Conservation (phyloP, 2,329 filamentous ascomycete species). For the Fusarium sp. region DNA sequence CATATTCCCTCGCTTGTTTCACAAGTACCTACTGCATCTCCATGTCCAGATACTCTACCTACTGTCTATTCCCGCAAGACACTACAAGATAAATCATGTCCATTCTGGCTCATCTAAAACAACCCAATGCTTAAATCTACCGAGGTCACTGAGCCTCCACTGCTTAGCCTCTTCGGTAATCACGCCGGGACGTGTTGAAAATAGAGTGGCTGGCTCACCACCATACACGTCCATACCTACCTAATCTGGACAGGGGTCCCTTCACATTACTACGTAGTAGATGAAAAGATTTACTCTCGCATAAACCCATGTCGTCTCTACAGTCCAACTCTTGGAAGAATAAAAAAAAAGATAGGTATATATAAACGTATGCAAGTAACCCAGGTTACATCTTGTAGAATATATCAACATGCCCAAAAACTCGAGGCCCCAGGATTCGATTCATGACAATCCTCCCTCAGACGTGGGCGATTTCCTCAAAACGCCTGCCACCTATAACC, state of each 20-base stretch:
- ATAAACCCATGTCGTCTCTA: background rate
- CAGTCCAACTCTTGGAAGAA: no score
- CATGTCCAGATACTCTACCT: no score
- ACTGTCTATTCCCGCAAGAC: no score
- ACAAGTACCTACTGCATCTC: no score
- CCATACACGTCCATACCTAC: background rate
- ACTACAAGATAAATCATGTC: background rate
- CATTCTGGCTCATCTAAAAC: constrained; percentile 14
- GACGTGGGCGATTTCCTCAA: constrained; percentile 33
- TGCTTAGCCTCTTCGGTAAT: constrained; percentile 36
- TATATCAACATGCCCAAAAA: constrained; percentile 22
- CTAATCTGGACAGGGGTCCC: constrained; percentile 16
- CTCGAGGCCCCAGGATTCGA: constrained; percentile 33
- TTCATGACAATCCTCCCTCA: constrained; percentile 42
- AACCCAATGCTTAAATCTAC: constrained; percentile 32
- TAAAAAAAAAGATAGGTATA: background rate
- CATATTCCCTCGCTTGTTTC: no score
- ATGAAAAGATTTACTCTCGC: constrained; percentile 26
- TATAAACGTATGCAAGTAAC: constrained; percentile 13
- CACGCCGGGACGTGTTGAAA: constrained; percentile 32
- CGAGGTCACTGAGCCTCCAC: constrained; percentile 19
- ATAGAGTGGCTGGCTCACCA: constrained; percentile 35
- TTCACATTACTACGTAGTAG: constrained; percentile 15
- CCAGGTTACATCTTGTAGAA: constrained; percentile 3
- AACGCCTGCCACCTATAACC: constrained; percentile 45